These are phyloP conservation scores for Linnemannia exigua DNA, from an alignment of 192 early-diverging fungal species.

Conservation along the genomic window DNA sequence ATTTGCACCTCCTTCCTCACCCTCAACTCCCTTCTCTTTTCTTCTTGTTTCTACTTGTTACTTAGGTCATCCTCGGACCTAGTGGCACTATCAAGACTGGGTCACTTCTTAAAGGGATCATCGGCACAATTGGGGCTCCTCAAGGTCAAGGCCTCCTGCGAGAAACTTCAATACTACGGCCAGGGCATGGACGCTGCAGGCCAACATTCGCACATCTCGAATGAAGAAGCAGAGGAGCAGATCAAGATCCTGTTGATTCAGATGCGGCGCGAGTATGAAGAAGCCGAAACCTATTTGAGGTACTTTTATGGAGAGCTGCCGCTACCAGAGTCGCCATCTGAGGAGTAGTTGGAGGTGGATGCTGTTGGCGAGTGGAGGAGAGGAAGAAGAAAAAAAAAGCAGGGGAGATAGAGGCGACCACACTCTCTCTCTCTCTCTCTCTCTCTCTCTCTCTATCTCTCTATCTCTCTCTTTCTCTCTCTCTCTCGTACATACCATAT, in stretches of 20 bases:
- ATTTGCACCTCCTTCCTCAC: neutral
- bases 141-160: slow-evolving; percentile 86
- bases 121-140: slow-evolving; percentile 88
- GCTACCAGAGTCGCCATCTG: slow-evolving; percentile 9
- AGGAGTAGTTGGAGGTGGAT: too few relatives aligned
- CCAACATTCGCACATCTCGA: slow-evolving; percentile 54
- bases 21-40: neutral
- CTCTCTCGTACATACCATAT: too few relatives aligned
- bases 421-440: too few relatives aligned
- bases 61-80: slow-evolving; percentile 72
- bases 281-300: slow-evolving; percentile 77
- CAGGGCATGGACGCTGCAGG: slow-evolving; percentile 71
- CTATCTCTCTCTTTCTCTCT: too few relatives aligned
- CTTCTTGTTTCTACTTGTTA: neutral
- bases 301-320: slow-evolving; percentile 79
- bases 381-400: too few relatives aligned
- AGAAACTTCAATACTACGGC: slow-evolving; percentile 90
- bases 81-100: slow-evolving; percentile 78
- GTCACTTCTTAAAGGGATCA: slow-evolving; percentile 94
- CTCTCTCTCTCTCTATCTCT: too few relatives aligned
- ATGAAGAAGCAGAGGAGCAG: slow-evolving; percentile 69
- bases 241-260: slow-evolving; percentile 68
- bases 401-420: too few relatives aligned
- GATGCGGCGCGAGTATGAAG: slow-evolving; percentile 78
- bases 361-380: too few relatives aligned